Conservation (phyloP, 371 early-diverging fungal genomes). For the Furculomyces boomerangus region DNA sequence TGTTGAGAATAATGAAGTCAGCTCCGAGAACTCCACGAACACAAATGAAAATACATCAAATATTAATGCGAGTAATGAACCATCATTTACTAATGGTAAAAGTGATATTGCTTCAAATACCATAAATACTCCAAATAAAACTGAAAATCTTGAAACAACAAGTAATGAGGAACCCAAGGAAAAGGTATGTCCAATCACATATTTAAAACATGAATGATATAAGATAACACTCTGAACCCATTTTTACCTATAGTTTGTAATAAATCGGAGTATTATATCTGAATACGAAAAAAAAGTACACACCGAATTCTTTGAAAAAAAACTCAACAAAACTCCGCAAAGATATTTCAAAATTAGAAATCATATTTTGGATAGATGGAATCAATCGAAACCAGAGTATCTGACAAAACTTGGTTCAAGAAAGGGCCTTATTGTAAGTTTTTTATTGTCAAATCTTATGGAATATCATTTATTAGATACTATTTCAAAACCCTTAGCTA, state of each 20-base stretch:
- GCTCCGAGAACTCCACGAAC: no score
- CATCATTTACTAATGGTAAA: no score
- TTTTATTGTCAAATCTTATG: background rate
- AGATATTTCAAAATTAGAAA: constrained; percentile 72
- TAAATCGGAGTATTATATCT: constrained; percentile 24
- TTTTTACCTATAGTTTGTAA: constrained; percentile 10
- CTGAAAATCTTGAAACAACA: no score
- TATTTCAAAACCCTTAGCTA: background rate
- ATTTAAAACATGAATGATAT: no score
- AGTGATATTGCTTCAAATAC: no score
- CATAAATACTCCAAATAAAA: no score
- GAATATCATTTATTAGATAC: background rate
- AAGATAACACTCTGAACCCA: no score
- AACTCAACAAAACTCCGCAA: constrained; percentile 63
- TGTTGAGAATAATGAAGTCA: no score
- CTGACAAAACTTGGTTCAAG: constrained; percentile 56
- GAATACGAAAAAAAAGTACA: constrained; percentile 40
- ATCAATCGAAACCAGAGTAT: constrained; percentile 36
- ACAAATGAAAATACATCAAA: no score
- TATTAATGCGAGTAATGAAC: no score
- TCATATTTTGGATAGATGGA: constrained; percentile 63
- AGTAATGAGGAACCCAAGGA: no score
- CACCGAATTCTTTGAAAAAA: constrained; percentile 58
- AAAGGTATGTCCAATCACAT: no score
- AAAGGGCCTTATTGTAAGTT: constrained; percentile 33